Base-by-base conservation (phyloP, 164 flowering plant genomes). In the Vitis cinerea region DNA sequence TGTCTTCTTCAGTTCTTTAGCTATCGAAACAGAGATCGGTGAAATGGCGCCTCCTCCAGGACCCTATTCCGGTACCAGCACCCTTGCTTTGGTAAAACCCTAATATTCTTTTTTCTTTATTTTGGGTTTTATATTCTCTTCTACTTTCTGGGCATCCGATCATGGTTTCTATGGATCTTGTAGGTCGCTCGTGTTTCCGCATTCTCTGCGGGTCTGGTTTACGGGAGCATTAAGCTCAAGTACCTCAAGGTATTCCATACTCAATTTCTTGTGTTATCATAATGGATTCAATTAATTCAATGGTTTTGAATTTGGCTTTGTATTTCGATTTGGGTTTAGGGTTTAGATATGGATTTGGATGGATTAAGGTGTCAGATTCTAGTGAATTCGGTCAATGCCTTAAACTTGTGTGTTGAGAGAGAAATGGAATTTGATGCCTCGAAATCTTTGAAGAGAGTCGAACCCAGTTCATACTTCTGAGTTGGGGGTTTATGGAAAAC, bases 161-260 rank as follows among this genome's bases (percentile, higher is more conserved):
- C 7, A 8, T 57, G 48, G 7, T 3, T 60, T 17, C 15, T 10
- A 63, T 63, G 27, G n/a, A 37, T 44, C 52, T 66, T 16, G 55
- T 72, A 90, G 93, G 93, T 86, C 16, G 93, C 88, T 78, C 90
- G 96, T 58, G 89, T 69, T 13, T 90, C 93, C 14, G 88, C 89
- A 14, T 81, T 88, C 80, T 79, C 90, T 4, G 51, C 82, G n/a
- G 92, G 96, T 8, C 71, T 88, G 37, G 88, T 85, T 37, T 90
- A 88, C 50, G 93, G 96, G 16, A 83, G 79, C 79, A 14, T 86
- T 16, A 90, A 88, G 85, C 89, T 88, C 79, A 84, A 84, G 76
- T 81, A 80, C 71, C 86, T 90, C 69, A 78, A 84, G 93, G 89
- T 90, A 59, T 50, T 53, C 31, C 10, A 10, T 60, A 15, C 4